phyloP scores from a whole-genome alignment of 73 alveolate genomes.

The Tetrahymena thermophila region DNA sequence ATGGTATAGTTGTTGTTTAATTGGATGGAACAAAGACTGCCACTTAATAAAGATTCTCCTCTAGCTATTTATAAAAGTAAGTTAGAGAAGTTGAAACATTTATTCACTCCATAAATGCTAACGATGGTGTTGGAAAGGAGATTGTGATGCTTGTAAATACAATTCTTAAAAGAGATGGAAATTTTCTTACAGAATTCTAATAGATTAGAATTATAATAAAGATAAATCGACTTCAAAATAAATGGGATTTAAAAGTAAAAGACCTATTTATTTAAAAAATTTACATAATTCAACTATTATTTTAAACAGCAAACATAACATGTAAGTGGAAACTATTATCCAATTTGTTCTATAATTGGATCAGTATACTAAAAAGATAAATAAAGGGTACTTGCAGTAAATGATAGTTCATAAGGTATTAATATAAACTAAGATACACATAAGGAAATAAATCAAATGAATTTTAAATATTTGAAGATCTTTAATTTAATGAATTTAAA shows the following conservation, averaged over 20 bases:
- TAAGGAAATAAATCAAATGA: too few relatives aligned
- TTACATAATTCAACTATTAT: too few relatives aligned
- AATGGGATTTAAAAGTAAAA: slow-evolving; percentile 30
- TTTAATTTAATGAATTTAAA: too few relatives aligned
- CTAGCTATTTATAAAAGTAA: background rate
- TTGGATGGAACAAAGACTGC: slow-evolving; percentile 23
- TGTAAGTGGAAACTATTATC: slow-evolving; percentile 60
- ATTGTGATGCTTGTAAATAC: slow-evolving; percentile 22
- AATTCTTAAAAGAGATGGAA: slow-evolving; percentile 9
- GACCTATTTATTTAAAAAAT: too few relatives aligned
- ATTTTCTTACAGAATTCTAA: slow-evolving; percentile 60
- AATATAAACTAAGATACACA: slow-evolving; percentile 86
- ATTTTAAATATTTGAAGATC: too few relatives aligned
- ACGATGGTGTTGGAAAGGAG: slow-evolving; percentile 28
- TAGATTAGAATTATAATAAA: slow-evolving; percentile 54
- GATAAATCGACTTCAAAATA: slow-evolving; percentile 45
- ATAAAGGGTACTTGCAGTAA: slow-evolving; percentile 33
- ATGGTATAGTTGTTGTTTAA: background rate
- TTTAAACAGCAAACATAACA: background rate
- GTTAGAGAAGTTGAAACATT: slow-evolving; percentile 15
- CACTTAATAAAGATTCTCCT: background rate
- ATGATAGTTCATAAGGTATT: slow-evolving; percentile 86
- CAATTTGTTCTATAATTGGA: slow-evolving; percentile 50
- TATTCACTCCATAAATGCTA: slow-evolving; percentile 17
- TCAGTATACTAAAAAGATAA: slow-evolving; percentile 19